Evolutionary conservation across 2,329 filamentous ascomycete genomes (phyloP).

Genomic region (Coniochaeta sp.): DNA sequence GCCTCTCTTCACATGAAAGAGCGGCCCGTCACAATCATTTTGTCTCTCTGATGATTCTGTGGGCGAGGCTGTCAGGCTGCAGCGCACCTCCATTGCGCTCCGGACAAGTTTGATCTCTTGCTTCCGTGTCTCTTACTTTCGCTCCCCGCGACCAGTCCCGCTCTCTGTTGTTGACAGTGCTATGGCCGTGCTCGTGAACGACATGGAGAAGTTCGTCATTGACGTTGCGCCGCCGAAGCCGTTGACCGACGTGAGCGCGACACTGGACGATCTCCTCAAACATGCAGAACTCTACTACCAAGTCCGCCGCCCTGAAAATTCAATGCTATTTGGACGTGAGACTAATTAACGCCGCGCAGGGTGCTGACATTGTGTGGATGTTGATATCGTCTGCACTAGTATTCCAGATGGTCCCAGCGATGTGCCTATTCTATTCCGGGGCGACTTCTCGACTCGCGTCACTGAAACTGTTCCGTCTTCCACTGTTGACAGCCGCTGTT

Average conservation of each 20-base stretch:
- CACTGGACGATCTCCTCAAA: constrained; percentile 3
- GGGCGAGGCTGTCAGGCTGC: background rate
- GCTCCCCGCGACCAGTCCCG: background rate
- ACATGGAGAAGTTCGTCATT: background rate
- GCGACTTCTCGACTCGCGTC: constrained; percentile 6
- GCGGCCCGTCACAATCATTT: background rate
- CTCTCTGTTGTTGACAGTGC: background rate
- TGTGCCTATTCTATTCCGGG: constrained; percentile 10
- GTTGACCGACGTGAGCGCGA: background rate
- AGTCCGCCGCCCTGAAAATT: background rate
- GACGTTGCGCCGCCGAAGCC: background rate
- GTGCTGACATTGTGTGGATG: constrained; percentile 9
- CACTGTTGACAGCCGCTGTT: constrained; percentile 8
- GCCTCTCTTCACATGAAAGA: background rate
- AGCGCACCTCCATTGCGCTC: background rate
- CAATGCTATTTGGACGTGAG: background rate
- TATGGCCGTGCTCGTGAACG: background rate
- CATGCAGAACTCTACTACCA: constrained; percentile 9
- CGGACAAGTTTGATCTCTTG: background rate
- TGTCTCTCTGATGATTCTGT: background rate
- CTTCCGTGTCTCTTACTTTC: background rate
- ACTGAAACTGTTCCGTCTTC: constrained; percentile 9
- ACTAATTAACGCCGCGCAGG: constrained; percentile 1
- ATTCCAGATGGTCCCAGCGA: constrained; percentile 10
- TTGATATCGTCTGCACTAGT: constrained; percentile 8